phyloP scores from a whole-genome alignment of 1,284 basidiomycete species.

The Cerioporus squamosus region DNA sequence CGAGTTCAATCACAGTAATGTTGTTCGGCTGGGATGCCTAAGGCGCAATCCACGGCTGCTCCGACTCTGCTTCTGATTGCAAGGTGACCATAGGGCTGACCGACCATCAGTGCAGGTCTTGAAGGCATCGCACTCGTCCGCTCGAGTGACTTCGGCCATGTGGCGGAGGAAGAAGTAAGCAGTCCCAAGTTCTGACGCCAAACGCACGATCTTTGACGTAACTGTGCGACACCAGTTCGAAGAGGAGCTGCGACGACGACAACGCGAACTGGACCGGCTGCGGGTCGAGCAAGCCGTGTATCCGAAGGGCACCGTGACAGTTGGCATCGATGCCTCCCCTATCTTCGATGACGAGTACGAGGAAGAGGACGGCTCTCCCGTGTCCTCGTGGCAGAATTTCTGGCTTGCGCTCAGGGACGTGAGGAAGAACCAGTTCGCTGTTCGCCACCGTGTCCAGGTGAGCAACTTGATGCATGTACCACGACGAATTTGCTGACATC shows the following conservation, averaged over 20 bases:
- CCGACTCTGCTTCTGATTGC: too few species aligned
- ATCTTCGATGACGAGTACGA: constrained; percentile 37
- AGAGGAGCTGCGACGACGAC: constrained; percentile 41
- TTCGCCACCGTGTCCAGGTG: constrained; percentile 28
- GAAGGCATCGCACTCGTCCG: constrained; percentile 26
- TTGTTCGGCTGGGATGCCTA: too few species aligned
- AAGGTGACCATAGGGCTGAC: too few species aligned
- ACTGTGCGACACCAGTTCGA: constrained; percentile 22
- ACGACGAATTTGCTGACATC: constrained; percentile 3
- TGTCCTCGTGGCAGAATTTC: constrained; percentile 15
- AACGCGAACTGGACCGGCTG: constrained; percentile 32
- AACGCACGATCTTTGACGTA: constrained; percentile 16
- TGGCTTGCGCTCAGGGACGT: constrained; percentile 17
- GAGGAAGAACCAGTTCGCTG: constrained; percentile 8
- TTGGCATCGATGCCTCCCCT: constrained; percentile 54
- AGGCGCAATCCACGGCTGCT: too few species aligned
- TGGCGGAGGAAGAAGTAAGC: constrained; percentile 27
- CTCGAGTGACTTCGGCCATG: constrained; percentile 21
- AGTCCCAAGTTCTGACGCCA: not conserved
- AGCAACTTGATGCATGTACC: not conserved
- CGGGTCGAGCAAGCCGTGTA: constrained; percentile 30
- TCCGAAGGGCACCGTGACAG: constrained; percentile 32
- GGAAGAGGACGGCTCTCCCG: constrained; percentile 11
- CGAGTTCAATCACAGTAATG: too few species aligned
- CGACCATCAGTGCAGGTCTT: constrained; percentile 18